Evolutionary conservation across 768 basidiomycete genomes (phyloP).

Genomic region (Phylloporus sp.): DNA sequence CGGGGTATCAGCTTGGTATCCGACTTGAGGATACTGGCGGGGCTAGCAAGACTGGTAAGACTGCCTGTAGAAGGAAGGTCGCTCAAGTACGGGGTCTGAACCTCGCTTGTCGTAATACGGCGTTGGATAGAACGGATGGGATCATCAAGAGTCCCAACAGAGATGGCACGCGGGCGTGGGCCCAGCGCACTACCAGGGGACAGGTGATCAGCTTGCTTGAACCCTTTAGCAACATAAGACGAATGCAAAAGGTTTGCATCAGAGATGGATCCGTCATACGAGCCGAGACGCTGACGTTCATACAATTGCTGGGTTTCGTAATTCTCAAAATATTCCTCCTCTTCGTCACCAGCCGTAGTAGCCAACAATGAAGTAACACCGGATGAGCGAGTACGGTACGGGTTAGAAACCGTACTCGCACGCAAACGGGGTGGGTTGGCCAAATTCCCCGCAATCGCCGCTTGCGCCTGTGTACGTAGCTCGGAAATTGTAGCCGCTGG

Average conservation of each 20-base stretch:
- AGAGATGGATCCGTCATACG: conserved; percentile 54
- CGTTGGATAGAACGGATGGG: conserved; percentile 67
- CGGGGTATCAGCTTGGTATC: conserved; percentile 50
- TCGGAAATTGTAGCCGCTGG: conserved; percentile 87
- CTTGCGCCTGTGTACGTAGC: conserved; percentile 84
- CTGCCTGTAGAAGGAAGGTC: conserved; percentile 43
- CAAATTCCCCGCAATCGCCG: conserved; percentile 81
- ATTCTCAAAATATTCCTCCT: conserved; percentile 71
- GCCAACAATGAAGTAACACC: conserved; percentile 57
- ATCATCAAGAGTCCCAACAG: conserved; percentile 85
- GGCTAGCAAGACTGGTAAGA: conserved; percentile 23
- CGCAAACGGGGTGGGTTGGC: conserved; percentile 77
- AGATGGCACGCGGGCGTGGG: conserved; percentile 75
- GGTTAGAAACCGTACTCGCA: conserved; percentile 90
- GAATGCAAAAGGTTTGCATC: conserved; percentile 52
- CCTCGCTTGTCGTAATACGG: conserved; percentile 55
- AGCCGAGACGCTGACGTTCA: conserved; percentile 55
- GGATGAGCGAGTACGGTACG: conserved; percentile 71
- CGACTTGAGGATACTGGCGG: conserved; percentile 53
- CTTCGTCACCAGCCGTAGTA: conserved; percentile 62
- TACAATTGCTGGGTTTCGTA: conserved; percentile 42
- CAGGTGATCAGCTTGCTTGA: conserved; percentile 71
- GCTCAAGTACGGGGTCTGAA: conserved; percentile 52
- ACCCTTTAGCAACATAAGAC: conserved; percentile 66
- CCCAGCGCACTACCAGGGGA: conserved; percentile 38